Conservation (phyloP, 163 green algal genomes). For the Chlorella variabilis region DNA sequence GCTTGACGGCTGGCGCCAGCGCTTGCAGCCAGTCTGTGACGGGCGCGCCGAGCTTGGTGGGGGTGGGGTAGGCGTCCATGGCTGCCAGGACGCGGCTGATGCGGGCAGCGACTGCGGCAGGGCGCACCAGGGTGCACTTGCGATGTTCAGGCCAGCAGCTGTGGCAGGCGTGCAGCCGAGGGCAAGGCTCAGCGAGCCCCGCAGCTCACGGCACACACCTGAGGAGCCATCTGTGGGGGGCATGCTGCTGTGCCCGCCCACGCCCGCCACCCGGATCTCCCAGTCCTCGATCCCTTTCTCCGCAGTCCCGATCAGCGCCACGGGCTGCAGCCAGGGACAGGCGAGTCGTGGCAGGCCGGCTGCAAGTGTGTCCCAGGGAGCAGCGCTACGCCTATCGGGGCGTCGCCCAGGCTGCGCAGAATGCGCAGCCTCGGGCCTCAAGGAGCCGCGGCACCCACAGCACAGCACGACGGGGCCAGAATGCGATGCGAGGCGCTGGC, state of each 20-base stretch:
- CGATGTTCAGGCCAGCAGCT: neutral
- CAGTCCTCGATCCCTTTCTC: slow-evolving; percentile 38
- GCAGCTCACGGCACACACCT: neutral
- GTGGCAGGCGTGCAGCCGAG: no score
- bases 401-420: no score
- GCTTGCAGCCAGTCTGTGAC: slow-evolving; percentile 26
- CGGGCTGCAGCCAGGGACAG: neutral
- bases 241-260: slow-evolving; percentile 44
- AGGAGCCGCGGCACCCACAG: no score
- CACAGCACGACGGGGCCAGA: no score
- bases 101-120: slow-evolving; percentile 14
- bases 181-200: no score
- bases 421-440: no score
- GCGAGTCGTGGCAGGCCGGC: no score
- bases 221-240: slow-evolving; percentile 18
- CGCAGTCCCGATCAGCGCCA: slow-evolving; percentile 41
- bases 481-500: no score
- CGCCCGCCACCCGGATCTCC: slow-evolving; percentile 32
- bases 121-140: neutral
- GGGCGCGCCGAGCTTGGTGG: slow-evolving; percentile 30
- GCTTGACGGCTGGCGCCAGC: neutral
- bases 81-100: slow-evolving; percentile 17
- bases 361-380: no score
- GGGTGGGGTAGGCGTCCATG: slow-evolving; percentile 21
- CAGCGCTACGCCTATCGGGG: no score